These are phyloP conservation scores for Mycosphaerella sp. DNA, from an alignment of 2,329 filamentous ascomycete species.

Conservation along the genomic window DNA sequence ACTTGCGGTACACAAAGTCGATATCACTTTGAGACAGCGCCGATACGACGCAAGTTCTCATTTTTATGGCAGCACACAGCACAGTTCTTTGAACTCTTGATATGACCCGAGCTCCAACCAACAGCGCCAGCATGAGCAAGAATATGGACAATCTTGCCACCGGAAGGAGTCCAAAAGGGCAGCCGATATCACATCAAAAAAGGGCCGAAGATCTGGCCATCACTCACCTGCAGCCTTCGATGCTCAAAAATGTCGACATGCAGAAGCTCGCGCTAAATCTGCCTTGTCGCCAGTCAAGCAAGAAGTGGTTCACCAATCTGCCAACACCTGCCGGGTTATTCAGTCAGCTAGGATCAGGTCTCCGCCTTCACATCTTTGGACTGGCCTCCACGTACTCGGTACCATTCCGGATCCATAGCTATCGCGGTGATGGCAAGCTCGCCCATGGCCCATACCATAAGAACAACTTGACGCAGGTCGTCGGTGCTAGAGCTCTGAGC, in stretches of 20 bases:
- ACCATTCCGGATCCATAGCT: conserved; percentile 7
- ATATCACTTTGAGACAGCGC: not conserved
- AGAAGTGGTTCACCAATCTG: conserved; percentile 6
- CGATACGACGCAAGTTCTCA: not conserved
- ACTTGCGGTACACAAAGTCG: not conserved
- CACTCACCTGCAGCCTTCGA: not conserved
- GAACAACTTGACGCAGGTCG: not conserved
- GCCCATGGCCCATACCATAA: conserved; percentile 1
- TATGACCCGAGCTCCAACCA: not conserved
- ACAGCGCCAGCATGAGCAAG: not conserved
- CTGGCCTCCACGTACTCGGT: not conserved
- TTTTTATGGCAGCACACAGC: not conserved
- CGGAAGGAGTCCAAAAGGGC: not conserved
- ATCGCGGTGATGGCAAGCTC: conserved; percentile 7
- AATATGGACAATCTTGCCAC: not conserved
- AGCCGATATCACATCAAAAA: not conserved
- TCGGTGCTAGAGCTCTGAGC: conserved; percentile 1
- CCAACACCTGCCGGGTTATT: conserved; percentile 9
- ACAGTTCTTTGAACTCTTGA: not conserved
- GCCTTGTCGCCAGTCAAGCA: not conserved
- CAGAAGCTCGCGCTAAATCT: conserved; percentile 7
- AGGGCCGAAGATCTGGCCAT: not conserved
- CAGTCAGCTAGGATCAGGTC: not conserved
- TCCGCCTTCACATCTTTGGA: conserved; percentile 3
- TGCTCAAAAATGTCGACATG: conserved; percentile 5